Evolutionary conservation across 345 rosid species (phyloP).

Genomic region (Rhodamnia rubescens): DNA sequence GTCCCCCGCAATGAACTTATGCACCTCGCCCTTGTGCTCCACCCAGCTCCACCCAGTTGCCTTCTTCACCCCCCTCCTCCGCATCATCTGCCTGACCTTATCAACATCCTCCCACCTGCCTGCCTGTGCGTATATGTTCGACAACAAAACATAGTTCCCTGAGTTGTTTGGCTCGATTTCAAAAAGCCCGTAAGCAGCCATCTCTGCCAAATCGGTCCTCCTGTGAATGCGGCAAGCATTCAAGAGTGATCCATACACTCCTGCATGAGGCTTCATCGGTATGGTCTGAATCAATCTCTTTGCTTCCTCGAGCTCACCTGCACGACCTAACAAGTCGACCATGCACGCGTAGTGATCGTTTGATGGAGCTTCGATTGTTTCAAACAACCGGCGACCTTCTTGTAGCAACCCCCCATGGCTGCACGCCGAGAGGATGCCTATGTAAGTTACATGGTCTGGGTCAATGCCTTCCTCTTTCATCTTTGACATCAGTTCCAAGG

Average conservation of each 20-base stretch:
- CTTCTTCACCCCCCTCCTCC: slow-evolving; percentile 16
- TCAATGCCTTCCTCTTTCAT: slow-evolving; percentile 55
- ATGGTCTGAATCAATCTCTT: slow-evolving; percentile 43
- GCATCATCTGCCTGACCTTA: slow-evolving; percentile 26
- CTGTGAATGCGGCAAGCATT: slow-evolving; percentile 64
- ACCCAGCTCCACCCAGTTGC: slow-evolving; percentile 25
- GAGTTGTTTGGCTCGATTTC: slow-evolving; percentile 39
- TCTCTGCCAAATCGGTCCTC: slow-evolving; percentile 22
- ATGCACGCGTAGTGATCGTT: slow-evolving; percentile 83
- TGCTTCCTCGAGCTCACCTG: slow-evolving; percentile 57
- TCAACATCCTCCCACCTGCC: slow-evolving; percentile 67
- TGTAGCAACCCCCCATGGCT: slow-evolving; percentile 62
- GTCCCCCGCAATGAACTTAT: slow-evolving; percentile 25
- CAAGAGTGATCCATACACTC: slow-evolving; percentile 72
- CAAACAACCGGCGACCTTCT: slow-evolving; percentile 52
- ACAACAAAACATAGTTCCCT: slow-evolving; percentile 48
- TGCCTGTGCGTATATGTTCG: slow-evolving; percentile 58
- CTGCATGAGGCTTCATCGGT: slow-evolving; percentile 70
- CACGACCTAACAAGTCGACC: slow-evolving; percentile 76
- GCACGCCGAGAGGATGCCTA: slow-evolving; percentile 68
- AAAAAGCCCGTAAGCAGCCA: slow-evolving; percentile 42
- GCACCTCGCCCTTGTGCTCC: slow-evolving; percentile 15
- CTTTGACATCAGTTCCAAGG: slow-evolving; percentile 47
- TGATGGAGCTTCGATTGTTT: slow-evolving; percentile 49
- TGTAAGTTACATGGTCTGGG: slow-evolving; percentile 53